Evolutionary conservation across 2,329 filamentous ascomycete genomes (phyloP).

Genomic region (Cladosporium sp.): DNA sequence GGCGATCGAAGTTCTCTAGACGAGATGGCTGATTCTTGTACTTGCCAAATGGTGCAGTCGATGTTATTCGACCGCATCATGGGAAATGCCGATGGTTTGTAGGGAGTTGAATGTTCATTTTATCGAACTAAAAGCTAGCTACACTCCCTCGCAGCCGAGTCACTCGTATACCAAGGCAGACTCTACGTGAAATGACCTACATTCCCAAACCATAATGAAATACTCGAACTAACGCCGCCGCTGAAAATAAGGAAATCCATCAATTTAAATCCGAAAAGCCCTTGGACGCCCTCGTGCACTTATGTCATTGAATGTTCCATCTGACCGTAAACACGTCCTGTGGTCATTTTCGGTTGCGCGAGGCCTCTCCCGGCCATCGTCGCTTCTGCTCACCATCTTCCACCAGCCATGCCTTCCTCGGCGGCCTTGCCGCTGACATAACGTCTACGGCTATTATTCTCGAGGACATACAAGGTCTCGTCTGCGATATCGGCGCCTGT

Average conservation of each 20-base stretch:
- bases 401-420: slow-evolving; percentile 63
- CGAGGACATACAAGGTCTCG: slow-evolving; percentile 32
- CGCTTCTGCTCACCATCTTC: slow-evolving; percentile 15
- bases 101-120: background rate
- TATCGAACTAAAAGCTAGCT: background rate
- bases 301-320: background rate
- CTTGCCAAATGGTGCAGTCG: background rate
- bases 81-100: background rate
- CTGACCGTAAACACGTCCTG: background rate
- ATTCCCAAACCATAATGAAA: background rate
- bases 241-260: background rate
- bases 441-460: slow-evolving; percentile 45
- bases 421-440: slow-evolving; percentile 73
- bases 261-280: background rate
- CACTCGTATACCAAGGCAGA: background rate
- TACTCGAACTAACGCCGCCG: background rate
- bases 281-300: background rate
- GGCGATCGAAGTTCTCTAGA: background rate
- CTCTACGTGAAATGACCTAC: background rate
- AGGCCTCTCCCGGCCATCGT: background rate
- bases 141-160: background rate
- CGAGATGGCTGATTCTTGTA: background rate
- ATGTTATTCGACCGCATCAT: too few relatives aligned
- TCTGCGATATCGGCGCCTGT: slow-evolving; percentile 49
- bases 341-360: background rate